phyloP scores from a whole-genome alignment of 2,329 filamentous ascomycete genomes.

The Grosmannia clavigera region DNA sequence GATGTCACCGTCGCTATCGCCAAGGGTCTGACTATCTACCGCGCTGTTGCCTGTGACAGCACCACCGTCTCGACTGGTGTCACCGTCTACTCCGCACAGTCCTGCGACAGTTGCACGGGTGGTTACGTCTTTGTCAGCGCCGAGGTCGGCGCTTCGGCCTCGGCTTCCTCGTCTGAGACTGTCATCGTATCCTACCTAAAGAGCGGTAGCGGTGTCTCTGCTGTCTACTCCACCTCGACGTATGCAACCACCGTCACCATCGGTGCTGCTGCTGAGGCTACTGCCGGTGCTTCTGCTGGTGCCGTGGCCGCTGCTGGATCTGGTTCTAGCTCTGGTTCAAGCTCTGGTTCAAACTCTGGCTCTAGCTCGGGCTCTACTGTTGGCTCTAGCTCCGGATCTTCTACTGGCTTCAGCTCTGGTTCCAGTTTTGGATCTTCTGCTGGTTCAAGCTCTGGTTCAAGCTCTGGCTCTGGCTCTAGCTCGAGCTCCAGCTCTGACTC shows the following conservation, averaged over 20 bases:
- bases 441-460: background rate
- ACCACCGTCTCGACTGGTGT: background rate
- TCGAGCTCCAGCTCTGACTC: too few relatives aligned
- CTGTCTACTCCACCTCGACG: background rate
- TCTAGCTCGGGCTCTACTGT: background rate
- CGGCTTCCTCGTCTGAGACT: background rate
- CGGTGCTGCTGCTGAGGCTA: background rate
- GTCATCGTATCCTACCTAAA: background rate
- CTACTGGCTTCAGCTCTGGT: background rate
- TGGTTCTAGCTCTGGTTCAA: background rate
- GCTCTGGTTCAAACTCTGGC: background rate
- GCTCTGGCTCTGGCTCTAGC: too few relatives aligned
- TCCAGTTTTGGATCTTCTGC: background rate
- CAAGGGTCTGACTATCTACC: background rate
- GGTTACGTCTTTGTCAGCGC: background rate
- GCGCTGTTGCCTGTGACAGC: background rate
- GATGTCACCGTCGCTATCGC: background rate
- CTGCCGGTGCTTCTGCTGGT: background rate
- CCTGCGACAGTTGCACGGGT: slow-evolving; percentile 1
- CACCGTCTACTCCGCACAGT: background rate
- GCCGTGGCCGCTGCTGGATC: background rate
- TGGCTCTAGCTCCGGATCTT: background rate
- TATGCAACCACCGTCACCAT: background rate
- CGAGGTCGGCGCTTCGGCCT: background rate
- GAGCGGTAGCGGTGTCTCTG: background rate